Conservation (phyloP, 2,329 filamentous ascomycete species). For the Teratosphaeria nubilosa region DNA sequence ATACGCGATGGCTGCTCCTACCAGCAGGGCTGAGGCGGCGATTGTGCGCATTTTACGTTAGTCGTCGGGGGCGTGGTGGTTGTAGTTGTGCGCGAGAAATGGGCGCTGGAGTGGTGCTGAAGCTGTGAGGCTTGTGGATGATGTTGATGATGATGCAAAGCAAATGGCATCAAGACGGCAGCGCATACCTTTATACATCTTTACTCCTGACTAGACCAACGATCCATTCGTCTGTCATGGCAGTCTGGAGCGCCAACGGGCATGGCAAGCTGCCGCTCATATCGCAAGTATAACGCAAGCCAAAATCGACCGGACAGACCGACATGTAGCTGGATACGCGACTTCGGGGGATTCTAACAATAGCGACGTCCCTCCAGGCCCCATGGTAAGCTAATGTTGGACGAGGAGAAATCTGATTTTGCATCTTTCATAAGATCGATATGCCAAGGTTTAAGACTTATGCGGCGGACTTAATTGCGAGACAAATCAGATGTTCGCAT, state of each 20-base stretch:
- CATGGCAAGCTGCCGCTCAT: background rate
- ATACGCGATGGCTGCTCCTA: conserved; percentile 11
- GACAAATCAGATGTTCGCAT: background rate
- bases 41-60: conserved; percentile 7
- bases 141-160: background rate
- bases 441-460: background rate
- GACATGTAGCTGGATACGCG: background rate
- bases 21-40: conserved; percentile 9
- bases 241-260: background rate
- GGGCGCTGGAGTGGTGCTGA: background rate
- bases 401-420: background rate
- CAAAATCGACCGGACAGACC: background rate
- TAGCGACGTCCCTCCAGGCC: background rate
- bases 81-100: background rate
- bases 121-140: background rate
- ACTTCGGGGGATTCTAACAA: background rate
- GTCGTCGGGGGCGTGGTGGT: background rate
- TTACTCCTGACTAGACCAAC: background rate
- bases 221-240: background rate
- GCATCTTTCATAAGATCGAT: background rate
- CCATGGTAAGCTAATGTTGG: background rate
- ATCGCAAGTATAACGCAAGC: background rate
- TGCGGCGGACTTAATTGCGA: background rate
- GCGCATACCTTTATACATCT: background rate
- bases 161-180: background rate